A percentile compares a stretch with the other conserved stretches of the same genome.
phyloP scores from a whole-genome alignment of 2,329 filamentous ascomycete species.

The Endocalyx cinctus region DNA sequence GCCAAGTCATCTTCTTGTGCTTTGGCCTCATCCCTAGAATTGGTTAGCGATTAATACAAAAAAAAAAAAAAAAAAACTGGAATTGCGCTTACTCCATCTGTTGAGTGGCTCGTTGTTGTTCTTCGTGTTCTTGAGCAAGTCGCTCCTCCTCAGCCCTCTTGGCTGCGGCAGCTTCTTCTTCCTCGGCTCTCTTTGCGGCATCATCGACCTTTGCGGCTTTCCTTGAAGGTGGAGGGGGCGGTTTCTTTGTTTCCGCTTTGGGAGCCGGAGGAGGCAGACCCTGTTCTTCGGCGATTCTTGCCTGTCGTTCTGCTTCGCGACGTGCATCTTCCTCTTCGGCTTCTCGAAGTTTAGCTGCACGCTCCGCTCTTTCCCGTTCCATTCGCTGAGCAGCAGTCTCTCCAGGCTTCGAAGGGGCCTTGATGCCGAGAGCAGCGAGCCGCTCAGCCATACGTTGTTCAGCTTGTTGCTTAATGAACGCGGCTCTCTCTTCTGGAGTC shows the following conservation, averaged over 20 bases:
- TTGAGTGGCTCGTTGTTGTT: conserved; percentile 67
- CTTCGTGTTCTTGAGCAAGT: conserved; percentile 66
- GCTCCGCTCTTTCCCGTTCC: conserved; percentile 83
- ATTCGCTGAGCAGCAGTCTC: conserved; percentile 80
- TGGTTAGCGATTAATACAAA: too few species aligned
- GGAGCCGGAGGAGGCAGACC: conserved; percentile 54
- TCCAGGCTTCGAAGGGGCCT: conserved; percentile 70
- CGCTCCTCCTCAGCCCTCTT: conserved; percentile 64
- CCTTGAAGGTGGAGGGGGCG: conserved; percentile 73
- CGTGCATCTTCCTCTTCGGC: conserved; percentile 92
- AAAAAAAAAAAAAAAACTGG: not conserved
- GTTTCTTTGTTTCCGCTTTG: conserved; percentile 54
- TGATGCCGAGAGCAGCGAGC: conserved; percentile 87
- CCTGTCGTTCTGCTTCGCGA: conserved; percentile 81
- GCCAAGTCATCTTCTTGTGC: conserved; percentile 76
- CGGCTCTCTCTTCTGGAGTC: conserved; percentile 88
- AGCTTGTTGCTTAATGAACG: conserved; percentile 95
- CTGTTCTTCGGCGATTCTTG: conserved; percentile 75
- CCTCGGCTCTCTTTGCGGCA: conserved; percentile 32
- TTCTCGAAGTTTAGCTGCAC: conserved; percentile 79
- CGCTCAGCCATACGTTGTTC: conserved; percentile 96
- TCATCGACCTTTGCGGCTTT: conserved; percentile 61
- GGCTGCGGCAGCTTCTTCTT: conserved; percentile 47
- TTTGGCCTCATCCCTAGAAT: conserved; percentile 63
- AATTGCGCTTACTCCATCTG: conserved; percentile 71